Evolutionary conservation across 1,284 basidiomycete species (phyloP).

Genomic region (Microbotryum violaceum): DNA sequence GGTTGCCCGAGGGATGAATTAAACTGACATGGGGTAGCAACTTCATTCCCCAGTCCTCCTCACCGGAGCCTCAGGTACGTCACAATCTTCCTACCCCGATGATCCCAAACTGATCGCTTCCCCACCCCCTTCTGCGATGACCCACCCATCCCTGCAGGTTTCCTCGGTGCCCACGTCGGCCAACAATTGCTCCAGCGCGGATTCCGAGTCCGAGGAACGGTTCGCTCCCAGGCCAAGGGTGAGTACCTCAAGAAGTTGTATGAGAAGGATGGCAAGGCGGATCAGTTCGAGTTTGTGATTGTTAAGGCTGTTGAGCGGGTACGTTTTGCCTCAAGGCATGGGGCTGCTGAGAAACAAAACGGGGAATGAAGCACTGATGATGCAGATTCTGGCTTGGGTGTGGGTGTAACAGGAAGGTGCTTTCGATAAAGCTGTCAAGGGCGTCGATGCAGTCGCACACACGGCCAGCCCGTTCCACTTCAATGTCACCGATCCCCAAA

Average conservation of each 20-base stretch:
- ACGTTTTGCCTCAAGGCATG: neutral
- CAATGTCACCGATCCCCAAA: slow-evolving; percentile 34
- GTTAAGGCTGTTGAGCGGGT: slow-evolving; percentile 41
- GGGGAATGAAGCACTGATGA: no score
- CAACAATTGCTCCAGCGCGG: slow-evolving; percentile 38
- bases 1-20: no score
- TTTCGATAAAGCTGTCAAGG: slow-evolving; percentile 44
- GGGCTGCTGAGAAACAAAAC: no score
- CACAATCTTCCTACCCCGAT: no score
- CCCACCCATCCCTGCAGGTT: slow-evolving; percentile 1
- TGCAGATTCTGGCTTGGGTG: no score
- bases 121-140: no score
- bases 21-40: no score
- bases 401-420: slow-evolving; percentile 34
- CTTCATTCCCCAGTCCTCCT: slow-evolving; percentile 33
- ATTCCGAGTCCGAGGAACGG: slow-evolving; percentile 43
- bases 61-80: slow-evolving; percentile 37
- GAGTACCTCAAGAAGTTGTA: slow-evolving; percentile 42
- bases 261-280: slow-evolving; percentile 26
- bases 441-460: slow-evolving; percentile 39
- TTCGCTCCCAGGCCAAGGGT: slow-evolving; percentile 43
- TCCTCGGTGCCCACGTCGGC: slow-evolving; percentile 32
- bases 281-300: slow-evolving; percentile 37
- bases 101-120: no score
- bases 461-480: slow-evolving; percentile 39